Base-by-base conservation (phyloP, 1,284 basidiomycete species). In the Ceratobasidium sp. region DNA sequence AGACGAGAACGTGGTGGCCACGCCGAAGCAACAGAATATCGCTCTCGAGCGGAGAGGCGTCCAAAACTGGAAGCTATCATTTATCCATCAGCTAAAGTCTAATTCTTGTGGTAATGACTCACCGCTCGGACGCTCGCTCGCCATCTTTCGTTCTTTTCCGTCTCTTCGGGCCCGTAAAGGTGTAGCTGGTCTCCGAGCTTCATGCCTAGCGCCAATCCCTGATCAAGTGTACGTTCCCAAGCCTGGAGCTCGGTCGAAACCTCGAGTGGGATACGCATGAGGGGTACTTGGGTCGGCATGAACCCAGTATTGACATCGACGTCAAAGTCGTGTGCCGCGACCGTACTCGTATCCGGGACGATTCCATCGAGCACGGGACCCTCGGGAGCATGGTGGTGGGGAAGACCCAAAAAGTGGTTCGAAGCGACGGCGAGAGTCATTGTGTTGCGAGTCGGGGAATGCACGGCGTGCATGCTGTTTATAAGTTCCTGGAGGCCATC, bases 251-350 rank as follows among this genome's bases (percentile, higher is more conserved):
- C 84, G 0, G 79, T 81, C 0, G 89, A 75, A 12, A 48, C 50
- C 3, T 67, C 65, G 18, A 27, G 27, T 7, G 60, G 66, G 88
- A 98, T 88, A 12, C 92, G 88, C 52, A 84, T 81, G 0, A 96
- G 82, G 0, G 96, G 96, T 0, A 90, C 89, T 44, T 93, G 89
- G 0, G 94, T 93, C 0, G 97, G 96, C 88, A 98, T 91, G 83
- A 99, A 98, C 0, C 97, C 97, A 0, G 96, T 96, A 30, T 92
- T 88, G 1, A 94, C 94, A 83, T 97, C 95, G 80, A 98, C 93
- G 83, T 98, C 96, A 87, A 96, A 98, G 87, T 98, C 96, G 83
- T 96, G 95, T 3, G 95, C 93, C 16, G 95, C 94, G 75, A 96
- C 90, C 3, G 95, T 96, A 14, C 94, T 91, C 3, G 93, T 95